Percentiles rank a stretch among this genome's conserved stretches.
These are phyloP conservation scores for Umbelopsis isabellina DNA, from an alignment of 192 early-diverging fungal species.

Conservation along the genomic window DNA sequence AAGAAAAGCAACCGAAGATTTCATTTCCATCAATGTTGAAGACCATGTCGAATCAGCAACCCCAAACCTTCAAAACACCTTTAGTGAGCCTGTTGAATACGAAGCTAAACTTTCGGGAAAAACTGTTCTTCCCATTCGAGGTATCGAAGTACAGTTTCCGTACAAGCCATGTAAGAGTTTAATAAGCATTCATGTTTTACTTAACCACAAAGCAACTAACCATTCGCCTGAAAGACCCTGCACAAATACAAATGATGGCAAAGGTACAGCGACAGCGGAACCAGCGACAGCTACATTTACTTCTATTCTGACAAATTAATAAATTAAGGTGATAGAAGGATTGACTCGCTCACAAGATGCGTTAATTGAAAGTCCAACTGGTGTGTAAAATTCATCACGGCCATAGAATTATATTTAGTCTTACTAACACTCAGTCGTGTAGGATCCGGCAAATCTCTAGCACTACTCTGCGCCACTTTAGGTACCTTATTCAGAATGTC, in stretches of 20 bases:
- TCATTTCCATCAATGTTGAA: not conserved
- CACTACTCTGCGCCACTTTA: constrained; percentile 17
- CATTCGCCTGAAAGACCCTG: not conserved
- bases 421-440: not conserved
- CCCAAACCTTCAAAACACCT: too few species aligned
- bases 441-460: constrained; percentile 29
- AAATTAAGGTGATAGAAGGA: constrained; percentile 19
- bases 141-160: constrained; percentile 26
- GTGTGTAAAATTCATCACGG: not conserved
- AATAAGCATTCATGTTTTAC: not conserved
- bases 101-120: not conserved
- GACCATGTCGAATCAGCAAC: not conserved
- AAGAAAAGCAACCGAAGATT: constrained; percentile 2
- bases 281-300: not conserved
- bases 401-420: not conserved
- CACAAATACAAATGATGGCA: constrained; percentile 28
- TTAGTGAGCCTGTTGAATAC: not conserved
- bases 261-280: constrained; percentile 3
- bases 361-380: constrained; percentile 25
- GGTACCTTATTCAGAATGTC: not conserved
- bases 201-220: not conserved
- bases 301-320: not conserved
- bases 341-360: constrained; percentile 12
- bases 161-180: constrained; percentile 22
- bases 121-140: constrained; percentile 7